These are phyloP conservation scores for Gleditsia sinensis DNA, from an alignment of 306 rosid species.

Conservation along the genomic window DNA sequence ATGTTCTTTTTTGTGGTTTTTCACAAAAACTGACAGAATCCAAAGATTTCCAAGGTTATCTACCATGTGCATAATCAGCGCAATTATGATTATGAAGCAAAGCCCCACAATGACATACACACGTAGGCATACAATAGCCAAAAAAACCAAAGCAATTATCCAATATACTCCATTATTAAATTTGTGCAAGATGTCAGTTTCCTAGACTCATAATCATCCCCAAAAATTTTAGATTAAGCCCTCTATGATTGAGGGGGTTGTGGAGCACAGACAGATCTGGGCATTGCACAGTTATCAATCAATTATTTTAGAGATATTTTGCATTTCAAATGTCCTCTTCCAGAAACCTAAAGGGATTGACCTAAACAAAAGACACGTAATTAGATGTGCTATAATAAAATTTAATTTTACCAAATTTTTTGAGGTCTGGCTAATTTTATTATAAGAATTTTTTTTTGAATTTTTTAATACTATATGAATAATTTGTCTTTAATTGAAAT, in stretches of 20 bases:
- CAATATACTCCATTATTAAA: constrained; percentile 19
- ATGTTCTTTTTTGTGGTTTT: no score
- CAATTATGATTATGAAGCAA: constrained; percentile 28
- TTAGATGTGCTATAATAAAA: no score
- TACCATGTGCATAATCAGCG: not conserved
- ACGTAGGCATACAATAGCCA: constrained; percentile 28
- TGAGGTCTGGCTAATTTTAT: no score
- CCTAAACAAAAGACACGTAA: no score
- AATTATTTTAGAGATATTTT: constrained; percentile 40
- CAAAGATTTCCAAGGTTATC: constrained; percentile 19
- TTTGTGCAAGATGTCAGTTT: constrained; percentile 28
- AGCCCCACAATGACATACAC: constrained; percentile 39
- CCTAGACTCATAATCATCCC: constrained; percentile 42
- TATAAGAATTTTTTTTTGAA: no score
- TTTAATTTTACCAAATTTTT: no score
- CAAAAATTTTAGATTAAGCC: constrained; percentile 25
- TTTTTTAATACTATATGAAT: no score
- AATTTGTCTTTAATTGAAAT: no score
- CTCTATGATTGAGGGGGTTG: constrained; percentile 40
- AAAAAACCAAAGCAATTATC: constrained; percentile 15
- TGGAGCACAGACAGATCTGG: constrained; percentile 22
- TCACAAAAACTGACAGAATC: no score
- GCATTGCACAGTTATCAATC: not conserved
- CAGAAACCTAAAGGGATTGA: no score
- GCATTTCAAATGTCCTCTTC: constrained; percentile 28